Conservation (phyloP, 495 filamentous ascomycete genomes). For the Glonium stellatum region DNA sequence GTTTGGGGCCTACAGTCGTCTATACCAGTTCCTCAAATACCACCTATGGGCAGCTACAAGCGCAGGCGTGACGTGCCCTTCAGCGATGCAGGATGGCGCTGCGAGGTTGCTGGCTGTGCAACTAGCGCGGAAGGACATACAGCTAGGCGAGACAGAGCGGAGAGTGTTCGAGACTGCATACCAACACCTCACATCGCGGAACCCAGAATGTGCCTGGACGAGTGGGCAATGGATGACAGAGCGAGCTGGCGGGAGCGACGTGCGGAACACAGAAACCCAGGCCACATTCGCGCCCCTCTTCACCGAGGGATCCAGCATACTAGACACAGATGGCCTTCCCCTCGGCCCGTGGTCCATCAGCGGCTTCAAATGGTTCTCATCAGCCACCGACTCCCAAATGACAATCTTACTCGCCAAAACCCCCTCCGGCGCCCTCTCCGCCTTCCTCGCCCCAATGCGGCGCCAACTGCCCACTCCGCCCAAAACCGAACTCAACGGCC, state of each 20-base stretch:
- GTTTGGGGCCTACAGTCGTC: slow-evolving; percentile 44
- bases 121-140: slow-evolving; percentile 31
- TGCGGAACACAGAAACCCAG: slow-evolving; percentile 62
- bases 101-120: slow-evolving; percentile 53
- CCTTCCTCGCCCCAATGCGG: slow-evolving; percentile 62
- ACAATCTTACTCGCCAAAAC: slow-evolving; percentile 65
- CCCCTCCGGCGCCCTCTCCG: slow-evolving; percentile 44
- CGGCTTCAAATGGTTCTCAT: slow-evolving; percentile 75
- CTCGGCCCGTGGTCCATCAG: slow-evolving; percentile 55
- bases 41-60: slow-evolving; percentile 60
- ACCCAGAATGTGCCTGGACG: slow-evolving; percentile 59
- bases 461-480: slow-evolving; percentile 35
- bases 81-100: slow-evolving; percentile 66
- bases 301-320: slow-evolving; percentile 3
- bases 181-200: slow-evolving; percentile 48
- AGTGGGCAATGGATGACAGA: slow-evolving; percentile 86
- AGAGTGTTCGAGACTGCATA: slow-evolving; percentile 48
- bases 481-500: slow-evolving; percentile 52
- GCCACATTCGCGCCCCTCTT: slow-evolving; percentile 38
- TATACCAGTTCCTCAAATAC: slow-evolving; percentile 51
- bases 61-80: slow-evolving; percentile 58
- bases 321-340: slow-evolving; percentile 37
- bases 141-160: slow-evolving; percentile 20
- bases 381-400: slow-evolving; percentile 65
- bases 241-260: slow-evolving; percentile 66